Evolutionary conservation across 495 filamentous ascomycete species (phyloP).

Genomic region (Sporormia fimetaria): DNA sequence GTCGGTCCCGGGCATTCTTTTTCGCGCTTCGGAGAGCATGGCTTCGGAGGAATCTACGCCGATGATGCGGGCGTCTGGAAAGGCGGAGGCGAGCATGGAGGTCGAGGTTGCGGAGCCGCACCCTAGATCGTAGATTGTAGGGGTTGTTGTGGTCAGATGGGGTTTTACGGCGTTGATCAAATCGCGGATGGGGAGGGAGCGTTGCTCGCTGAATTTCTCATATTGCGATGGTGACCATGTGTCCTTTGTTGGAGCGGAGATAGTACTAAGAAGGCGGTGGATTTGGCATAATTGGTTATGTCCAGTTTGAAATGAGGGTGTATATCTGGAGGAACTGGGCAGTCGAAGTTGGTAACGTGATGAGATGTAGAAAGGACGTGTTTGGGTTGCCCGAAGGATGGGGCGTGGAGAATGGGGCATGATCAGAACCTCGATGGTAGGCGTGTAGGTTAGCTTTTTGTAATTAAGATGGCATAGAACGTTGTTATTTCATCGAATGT

Average conservation of each 20-base stretch:
- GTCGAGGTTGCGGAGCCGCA: slow-evolving; percentile 49
- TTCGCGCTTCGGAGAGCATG: slow-evolving; percentile 42
- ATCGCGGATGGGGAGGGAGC: slow-evolving; percentile 38
- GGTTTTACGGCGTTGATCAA: slow-evolving; percentile 37
- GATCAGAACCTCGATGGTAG: too few relatives aligned
- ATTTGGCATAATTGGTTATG: too few relatives aligned
- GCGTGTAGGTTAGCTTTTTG: too few relatives aligned
- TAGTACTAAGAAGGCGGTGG: background rate
- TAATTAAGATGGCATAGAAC: too few relatives aligned
- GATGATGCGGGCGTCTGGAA: slow-evolving; percentile 36
- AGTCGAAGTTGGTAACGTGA: too few relatives aligned
- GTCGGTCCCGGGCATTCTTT: slow-evolving; percentile 1
- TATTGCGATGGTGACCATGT: slow-evolving; percentile 40
- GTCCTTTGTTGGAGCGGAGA: background rate
- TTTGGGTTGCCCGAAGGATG: too few relatives aligned
- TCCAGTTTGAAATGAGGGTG: background rate
- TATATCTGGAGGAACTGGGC: too few relatives aligned
- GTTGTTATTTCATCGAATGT: too few relatives aligned
- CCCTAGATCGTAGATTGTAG: slow-evolving; percentile 41
- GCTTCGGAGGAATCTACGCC: slow-evolving; percentile 44
- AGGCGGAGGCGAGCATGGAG: slow-evolving; percentile 34
- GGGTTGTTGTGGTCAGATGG: slow-evolving; percentile 5
- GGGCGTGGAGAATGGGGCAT: too few relatives aligned
- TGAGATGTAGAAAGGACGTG: too few relatives aligned
- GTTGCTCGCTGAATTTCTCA: slow-evolving; percentile 39